Base-by-base conservation (phyloP, 805 yeast species). In the Kazachstania africana region DNA sequence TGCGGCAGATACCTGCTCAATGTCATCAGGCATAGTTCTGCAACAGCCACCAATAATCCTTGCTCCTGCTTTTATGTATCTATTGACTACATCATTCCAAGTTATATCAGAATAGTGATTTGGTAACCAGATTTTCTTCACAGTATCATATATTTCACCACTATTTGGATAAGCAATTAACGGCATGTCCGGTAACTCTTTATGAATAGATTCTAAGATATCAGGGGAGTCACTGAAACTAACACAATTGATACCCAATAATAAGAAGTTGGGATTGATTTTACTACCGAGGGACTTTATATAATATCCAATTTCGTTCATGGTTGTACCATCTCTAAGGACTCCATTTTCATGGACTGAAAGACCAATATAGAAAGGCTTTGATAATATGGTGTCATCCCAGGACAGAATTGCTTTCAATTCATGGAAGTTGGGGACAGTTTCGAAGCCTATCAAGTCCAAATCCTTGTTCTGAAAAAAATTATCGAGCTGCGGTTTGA, bases 31-130 rank as follows among this genome's bases (percentile, higher is more conserved):
- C 0, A 72, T 64, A 1, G 83, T 76, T 42, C 83, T 63, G 39
- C 88, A 80, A 52, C 88, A 80, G 3, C 87, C 88, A 6, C 91
- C 91, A 33, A 80, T 58, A 6, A 78, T 62, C 22, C 65, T 62
- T 2, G 66, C 66, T 6, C 65, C 63, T 6, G 48, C 46, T 3
- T 39, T 31, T 14, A 57, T 38, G 70, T 78, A 70, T 13, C 51
- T 46, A 18, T 44, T 33, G 2, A 64, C 64, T 16, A 58, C 54
- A 4, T 49, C 40, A 2, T 47, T 53, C 69, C 79, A 66, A 2
- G 51, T 38, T 6, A 35, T 38, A 16, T 39, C 47, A 3, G 46
- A 40, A 5, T 44, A 38, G n/a, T 37, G 32, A 19, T 48, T 37
- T 14, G 37, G 34, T 44, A 52, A 29, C 75, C 77, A 71, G 6